These are phyloP conservation scores for Ophiocordyceps camponoti-floridani DNA, from an alignment of 2,329 filamentous ascomycete species.

Conservation along the genomic window DNA sequence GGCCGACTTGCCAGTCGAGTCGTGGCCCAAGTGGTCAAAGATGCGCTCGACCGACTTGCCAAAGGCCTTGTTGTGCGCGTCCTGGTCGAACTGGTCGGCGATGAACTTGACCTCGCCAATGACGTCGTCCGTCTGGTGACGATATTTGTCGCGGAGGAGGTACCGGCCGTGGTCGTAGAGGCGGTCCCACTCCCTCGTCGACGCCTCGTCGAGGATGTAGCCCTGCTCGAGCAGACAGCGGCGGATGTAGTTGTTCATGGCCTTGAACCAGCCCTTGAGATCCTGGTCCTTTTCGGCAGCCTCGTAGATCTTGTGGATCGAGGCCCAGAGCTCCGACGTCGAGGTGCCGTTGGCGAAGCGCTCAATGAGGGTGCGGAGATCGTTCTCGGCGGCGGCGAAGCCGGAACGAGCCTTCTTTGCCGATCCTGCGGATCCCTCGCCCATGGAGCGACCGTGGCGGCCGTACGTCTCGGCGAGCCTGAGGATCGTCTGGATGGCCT, in stretches of 20 bases:
- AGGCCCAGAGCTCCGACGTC: conserved; percentile 65
- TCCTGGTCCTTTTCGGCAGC: conserved; percentile 79
- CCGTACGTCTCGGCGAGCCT: conserved; percentile 72
- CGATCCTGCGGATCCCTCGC: conserved; percentile 45
- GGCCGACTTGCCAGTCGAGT: conserved; percentile 61
- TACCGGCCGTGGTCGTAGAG: conserved; percentile 76
- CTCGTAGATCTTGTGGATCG: conserved; percentile 69
- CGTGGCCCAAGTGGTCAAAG: conserved; percentile 74
- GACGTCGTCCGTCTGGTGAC: conserved; percentile 67
- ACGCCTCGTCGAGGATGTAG: conserved; percentile 69
- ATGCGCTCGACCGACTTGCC: conserved; percentile 60
- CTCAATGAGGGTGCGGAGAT: conserved; percentile 70
- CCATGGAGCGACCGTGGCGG: conserved; percentile 49
- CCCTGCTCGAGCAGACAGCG: conserved; percentile 77
- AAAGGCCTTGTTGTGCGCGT: conserved; percentile 73
- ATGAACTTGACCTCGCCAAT: conserved; percentile 84
- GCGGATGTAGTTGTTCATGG: conserved; percentile 60
- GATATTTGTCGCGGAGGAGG: conserved; percentile 78
- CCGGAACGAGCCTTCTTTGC: conserved; percentile 56
- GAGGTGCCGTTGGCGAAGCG: conserved; percentile 93
- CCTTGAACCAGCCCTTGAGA: conserved; percentile 76
- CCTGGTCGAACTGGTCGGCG: conserved; percentile 73
- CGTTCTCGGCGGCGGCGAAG: conserved; percentile 55
- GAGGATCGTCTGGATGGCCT: conserved; percentile 78
- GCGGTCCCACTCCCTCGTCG: conserved; percentile 64